Base-by-base conservation (phyloP, 31 red algal genomes). In the Endocladia muricata region DNA sequence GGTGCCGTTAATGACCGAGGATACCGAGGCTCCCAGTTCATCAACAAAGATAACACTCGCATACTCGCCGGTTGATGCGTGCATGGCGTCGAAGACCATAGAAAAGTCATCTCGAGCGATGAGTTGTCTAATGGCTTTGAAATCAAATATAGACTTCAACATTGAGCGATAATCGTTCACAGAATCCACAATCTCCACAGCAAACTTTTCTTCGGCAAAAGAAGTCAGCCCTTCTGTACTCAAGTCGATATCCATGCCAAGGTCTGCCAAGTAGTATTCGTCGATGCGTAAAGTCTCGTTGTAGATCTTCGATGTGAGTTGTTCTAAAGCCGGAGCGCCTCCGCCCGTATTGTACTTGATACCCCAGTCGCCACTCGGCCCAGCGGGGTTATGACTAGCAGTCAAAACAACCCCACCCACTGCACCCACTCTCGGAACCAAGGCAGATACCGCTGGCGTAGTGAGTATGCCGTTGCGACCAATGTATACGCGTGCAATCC, bases 371-470 rank as follows among this genome's bases (percentile, higher is more conserved):
- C 68, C 74, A 43, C 86, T 62, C 38, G 47, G 36, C 13, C 91
- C 91, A n/a, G 73, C 65, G 36, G 89, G 88, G 62, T 98, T 98
- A 62, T 94, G 91, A 25, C 84, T 89, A 26, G 92, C 95, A 15
- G 95, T 94, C 19, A 93, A 74, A 31, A 94, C 82, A 49, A 98
- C 77, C 39, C 95, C 95, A 21, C 93, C 93, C 25, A 60, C 47
- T 4, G 84, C 73, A 29, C 41, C 22, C 11, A 67, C 34, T 22
- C 31, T 29, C 1, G 78, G 79, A 61, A 91, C 82, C 22, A 94
- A 40, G 25, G 81, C 86, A 3, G 85, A 84, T 11, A 94, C 82
- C 9, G 91, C 91, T 37, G 95, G 95, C 4, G 92, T 94, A 11
- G 82, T 94, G 21, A 90, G 48, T 26, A 95, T 79, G 25, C 87